A percentile compares a stretch with the other conserved stretches of the same genome.
Evolutionary conservation across 495 filamentous ascomycete genomes (phyloP).

Genomic region (Niebla homalea): DNA sequence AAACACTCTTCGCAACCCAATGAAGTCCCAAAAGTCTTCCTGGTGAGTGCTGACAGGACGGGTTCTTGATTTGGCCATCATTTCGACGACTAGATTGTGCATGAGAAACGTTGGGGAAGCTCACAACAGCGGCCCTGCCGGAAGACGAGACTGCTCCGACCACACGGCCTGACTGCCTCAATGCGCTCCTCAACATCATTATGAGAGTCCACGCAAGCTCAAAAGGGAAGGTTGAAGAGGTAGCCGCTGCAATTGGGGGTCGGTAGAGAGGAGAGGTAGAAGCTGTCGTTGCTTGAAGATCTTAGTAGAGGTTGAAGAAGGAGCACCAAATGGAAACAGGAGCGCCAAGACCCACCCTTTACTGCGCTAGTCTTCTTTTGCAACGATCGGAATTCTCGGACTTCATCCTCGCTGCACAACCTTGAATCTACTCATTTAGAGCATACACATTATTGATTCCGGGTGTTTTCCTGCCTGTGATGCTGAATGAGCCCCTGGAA

Average conservation of each 20-base stretch:
- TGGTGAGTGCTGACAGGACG: too few relatives aligned
- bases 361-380: too few relatives aligned
- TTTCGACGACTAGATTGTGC: slow-evolving; percentile 5
- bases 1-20: neutral
- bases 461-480: too few relatives aligned
- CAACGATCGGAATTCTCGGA: too few relatives aligned
- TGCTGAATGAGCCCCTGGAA: too few relatives aligned
- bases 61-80: too few relatives aligned
- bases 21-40: neutral
- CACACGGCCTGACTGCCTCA: slow-evolving; percentile 87
- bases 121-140: slow-evolving; percentile 83
- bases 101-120: slow-evolving; percentile 29
- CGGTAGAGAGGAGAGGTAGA: neutral
- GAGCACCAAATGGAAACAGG: too few relatives aligned
- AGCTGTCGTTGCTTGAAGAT: slow-evolving; percentile 1
- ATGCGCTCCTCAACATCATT: slow-evolving; percentile 95
- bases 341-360: slow-evolving; percentile 1
- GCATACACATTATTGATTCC: too few relatives aligned
- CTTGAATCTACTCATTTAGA: too few relatives aligned
- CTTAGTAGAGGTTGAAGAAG: too few relatives aligned
- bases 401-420: too few relatives aligned
- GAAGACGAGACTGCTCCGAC: slow-evolving; percentile 84
- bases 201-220: slow-evolving; percentile 30
- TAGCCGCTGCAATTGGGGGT: slow-evolving; percentile 9
- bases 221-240: slow-evolving; percentile 1